A percentile compares a stretch with the other conserved stretches of the same genome.
These are phyloP conservation scores for Mrakia gelida DNA, from an alignment of 768 basidiomycete genomes.

Conservation along the genomic window DNA sequence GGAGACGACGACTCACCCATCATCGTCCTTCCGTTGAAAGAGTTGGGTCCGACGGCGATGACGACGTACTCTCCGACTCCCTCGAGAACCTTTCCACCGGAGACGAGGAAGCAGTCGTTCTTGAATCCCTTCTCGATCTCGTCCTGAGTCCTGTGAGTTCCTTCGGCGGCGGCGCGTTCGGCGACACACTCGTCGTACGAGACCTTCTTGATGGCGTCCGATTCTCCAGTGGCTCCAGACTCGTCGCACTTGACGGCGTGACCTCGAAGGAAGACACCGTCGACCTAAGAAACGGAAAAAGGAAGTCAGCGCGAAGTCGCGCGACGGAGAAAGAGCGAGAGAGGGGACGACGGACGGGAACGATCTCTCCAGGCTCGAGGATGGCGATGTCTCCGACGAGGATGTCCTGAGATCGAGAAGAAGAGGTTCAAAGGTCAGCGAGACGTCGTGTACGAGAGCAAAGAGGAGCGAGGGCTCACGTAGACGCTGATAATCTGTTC, in stretches of 20 bases:
- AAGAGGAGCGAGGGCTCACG: conserved; percentile 46
- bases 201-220: conserved; percentile 86
- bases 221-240: conserved; percentile 93
- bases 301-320: neutral
- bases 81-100: conserved; percentile 88
- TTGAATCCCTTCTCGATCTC: conserved; percentile 51
- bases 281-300: conserved; percentile 47
- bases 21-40: conserved; percentile 96
- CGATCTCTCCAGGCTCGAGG: conserved; percentile 89
- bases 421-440: neutral
- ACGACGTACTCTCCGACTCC: conserved; percentile 91
- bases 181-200: conserved; percentile 69
- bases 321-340: neutral
- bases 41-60: conserved; percentile 83
- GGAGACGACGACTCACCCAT: conserved; percentile 62
- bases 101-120: conserved; percentile 85
- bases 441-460: neutral
- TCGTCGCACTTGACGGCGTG: conserved; percentile 96
- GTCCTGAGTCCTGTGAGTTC: conserved; percentile 33
- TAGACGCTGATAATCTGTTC: conserved; percentile 77
- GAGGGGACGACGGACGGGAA: conserved; percentile 54
- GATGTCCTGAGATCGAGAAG: conserved; percentile 59
- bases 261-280: conserved; percentile 86
- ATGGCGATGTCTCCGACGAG: conserved; percentile 90
- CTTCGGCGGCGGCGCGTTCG: conserved; percentile 46